These are phyloP conservation scores for Penicillium canescens DNA, from an alignment of 495 filamentous ascomycete genomes.

Conservation along the genomic window DNA sequence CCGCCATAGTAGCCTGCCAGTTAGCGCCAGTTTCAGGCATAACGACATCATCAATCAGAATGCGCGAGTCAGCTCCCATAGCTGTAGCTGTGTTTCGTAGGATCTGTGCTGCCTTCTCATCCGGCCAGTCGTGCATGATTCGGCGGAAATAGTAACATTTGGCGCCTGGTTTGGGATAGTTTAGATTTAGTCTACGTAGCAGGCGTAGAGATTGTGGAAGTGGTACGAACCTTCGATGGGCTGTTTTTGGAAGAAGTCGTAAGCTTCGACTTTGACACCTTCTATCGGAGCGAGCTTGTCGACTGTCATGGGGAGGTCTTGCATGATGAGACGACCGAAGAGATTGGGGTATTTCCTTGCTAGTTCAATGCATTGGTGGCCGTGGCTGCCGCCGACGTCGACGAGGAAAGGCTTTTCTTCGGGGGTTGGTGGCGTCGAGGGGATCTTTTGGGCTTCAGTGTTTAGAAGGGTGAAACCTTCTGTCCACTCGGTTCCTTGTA, in stretches of 20 bases:
- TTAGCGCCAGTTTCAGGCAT: slow-evolving; percentile 33
- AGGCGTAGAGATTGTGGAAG: no score
- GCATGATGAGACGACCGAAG: slow-evolving; percentile 47
- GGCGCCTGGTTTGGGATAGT: slow-evolving; percentile 24
- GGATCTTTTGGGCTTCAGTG: slow-evolving; percentile 12
- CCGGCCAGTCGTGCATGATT: slow-evolving; percentile 43
- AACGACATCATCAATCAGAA: slow-evolving; percentile 44
- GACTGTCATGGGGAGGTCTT: slow-evolving; percentile 51
- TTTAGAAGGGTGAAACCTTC: slow-evolving; percentile 26
- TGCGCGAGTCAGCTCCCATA: slow-evolving; percentile 36
- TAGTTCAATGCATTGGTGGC: slow-evolving; percentile 52
- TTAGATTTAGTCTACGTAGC: not conserved
- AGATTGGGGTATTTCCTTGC: slow-evolving; percentile 41
- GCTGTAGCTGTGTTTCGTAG: slow-evolving; percentile 29
- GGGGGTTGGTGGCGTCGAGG: slow-evolving; percentile 4
- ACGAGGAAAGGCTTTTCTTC: slow-evolving; percentile 40
- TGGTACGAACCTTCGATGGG: slow-evolving; percentile 36
- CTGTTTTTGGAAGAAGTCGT: slow-evolving; percentile 55
- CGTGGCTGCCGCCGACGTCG: slow-evolving; percentile 54
- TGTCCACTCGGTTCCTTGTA: slow-evolving; percentile 33
- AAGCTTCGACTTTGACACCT: slow-evolving; percentile 44
- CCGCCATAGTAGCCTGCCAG: slow-evolving; percentile 29
- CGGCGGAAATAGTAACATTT: slow-evolving; percentile 44
- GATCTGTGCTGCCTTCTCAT: slow-evolving; percentile 30
- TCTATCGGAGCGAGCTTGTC: slow-evolving; percentile 32